Conservation (phyloP, 805 yeast genomes). For the Maudiozyma turicensis region DNA sequence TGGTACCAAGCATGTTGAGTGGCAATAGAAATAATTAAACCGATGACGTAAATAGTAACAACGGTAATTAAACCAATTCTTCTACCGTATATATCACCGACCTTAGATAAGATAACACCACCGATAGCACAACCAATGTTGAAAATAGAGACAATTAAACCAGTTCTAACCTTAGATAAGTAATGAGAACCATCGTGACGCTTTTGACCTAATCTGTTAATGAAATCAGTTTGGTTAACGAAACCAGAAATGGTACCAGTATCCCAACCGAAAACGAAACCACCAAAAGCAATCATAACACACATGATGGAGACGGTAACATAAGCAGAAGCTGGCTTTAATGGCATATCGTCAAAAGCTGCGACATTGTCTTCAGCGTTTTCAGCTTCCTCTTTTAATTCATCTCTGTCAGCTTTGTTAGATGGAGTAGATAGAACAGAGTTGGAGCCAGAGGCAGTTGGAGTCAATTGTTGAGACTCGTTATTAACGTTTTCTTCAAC, state of each 20-base stretch:
- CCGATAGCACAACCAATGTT: conserved; percentile 73
- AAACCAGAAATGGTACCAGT: conserved; percentile 72
- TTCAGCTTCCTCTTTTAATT: conserved; percentile 10
- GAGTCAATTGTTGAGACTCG: conserved; percentile 6
- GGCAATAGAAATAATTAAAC: conserved; percentile 59
- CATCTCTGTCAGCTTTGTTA: conserved; percentile 25
- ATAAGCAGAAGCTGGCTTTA: conserved; percentile 30
- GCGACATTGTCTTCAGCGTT: neutral
- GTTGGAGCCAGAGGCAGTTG: conserved; percentile 13
- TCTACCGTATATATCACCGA: conserved; percentile 60
- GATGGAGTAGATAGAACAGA: conserved; percentile 22
- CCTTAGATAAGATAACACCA: conserved; percentile 48
- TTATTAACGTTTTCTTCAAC: neutral
- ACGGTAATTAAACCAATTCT: conserved; percentile 51
- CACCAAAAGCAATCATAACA: conserved; percentile 26
- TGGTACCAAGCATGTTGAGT: conserved; percentile 51
- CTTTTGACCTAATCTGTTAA: conserved; percentile 41
- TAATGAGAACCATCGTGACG: conserved; percentile 32
- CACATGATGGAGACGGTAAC: conserved; percentile 27
- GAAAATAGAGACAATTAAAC: conserved; percentile 47
- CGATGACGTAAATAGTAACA: conserved; percentile 56
- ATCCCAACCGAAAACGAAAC: conserved; percentile 55
- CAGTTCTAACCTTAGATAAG: conserved; percentile 40
- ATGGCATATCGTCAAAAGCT: conserved; percentile 19
- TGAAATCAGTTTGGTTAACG: conserved; percentile 52